Evolutionary conservation across 306 rosid genomes (phyloP).

Genomic region (Trifolium repens): DNA sequence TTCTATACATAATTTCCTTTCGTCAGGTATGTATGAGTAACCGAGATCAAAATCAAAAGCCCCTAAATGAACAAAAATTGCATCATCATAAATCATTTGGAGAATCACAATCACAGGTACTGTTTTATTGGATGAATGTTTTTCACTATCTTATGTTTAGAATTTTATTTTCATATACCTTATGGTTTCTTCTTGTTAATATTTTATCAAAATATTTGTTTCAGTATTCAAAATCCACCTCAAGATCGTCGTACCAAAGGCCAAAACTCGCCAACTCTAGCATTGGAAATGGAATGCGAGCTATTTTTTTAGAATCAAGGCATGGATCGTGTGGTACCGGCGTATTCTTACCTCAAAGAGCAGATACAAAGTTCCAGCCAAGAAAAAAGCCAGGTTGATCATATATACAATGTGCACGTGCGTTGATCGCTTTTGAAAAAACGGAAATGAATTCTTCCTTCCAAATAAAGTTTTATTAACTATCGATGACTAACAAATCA

Average conservation of each 20-base stretch:
- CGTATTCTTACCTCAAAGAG: constrained; percentile 76
- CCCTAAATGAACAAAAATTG: constrained; percentile 23
- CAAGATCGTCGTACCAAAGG: constrained; percentile 44
- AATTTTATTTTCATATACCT: not conserved
- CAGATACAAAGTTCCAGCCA: constrained; percentile 51
- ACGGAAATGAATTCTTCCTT: not conserved
- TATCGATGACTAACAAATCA: too few species aligned
- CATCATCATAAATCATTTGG: constrained; percentile 34
- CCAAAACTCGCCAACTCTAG: constrained; percentile 50
- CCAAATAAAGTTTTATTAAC: not conserved
- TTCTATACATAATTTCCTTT: not conserved
- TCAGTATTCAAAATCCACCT: constrained; percentile 44
- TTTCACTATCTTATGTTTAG: not conserved
- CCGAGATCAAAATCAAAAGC: constrained; percentile 10
- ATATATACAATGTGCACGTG: not conserved
- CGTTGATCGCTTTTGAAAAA: not conserved
- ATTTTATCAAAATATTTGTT: constrained; percentile 10
- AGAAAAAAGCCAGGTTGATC: constrained; percentile 64
- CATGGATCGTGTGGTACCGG: constrained; percentile 75
- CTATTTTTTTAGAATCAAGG: constrained; percentile 64
- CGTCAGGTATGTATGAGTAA: constrained; percentile 38
- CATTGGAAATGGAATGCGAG: constrained; percentile 79
- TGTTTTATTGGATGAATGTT: not conserved
- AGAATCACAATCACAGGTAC: constrained; percentile 40
- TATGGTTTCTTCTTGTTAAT: constrained; percentile 14